Conservation (phyloP, 352 stramenopile species). For the Globisporangium carolinianum region DNA sequence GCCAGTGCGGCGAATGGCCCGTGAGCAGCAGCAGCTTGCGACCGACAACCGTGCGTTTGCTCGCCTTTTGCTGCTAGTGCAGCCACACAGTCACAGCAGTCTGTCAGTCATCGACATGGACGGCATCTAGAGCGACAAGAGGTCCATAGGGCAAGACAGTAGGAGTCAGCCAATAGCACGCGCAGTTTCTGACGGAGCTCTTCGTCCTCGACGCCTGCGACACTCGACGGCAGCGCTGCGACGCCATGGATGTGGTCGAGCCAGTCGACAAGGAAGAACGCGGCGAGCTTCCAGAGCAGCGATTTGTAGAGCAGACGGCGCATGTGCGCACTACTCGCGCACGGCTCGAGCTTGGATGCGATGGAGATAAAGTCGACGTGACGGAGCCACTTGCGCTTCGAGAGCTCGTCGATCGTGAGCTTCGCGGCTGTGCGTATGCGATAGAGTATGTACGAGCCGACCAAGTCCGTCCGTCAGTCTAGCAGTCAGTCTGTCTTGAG, state of each 20-base stretch:
- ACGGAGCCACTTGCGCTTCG: slow-evolving; percentile 47
- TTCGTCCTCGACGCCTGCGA: slow-evolving; percentile 20
- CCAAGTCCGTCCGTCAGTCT: too few relatives aligned
- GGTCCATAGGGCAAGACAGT: too few relatives aligned
- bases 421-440: slow-evolving; percentile 16
- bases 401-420: slow-evolving; percentile 28
- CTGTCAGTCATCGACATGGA: too few relatives aligned
- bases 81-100: too few relatives aligned
- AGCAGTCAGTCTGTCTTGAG: too few relatives aligned
- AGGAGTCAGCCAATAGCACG: background rate
- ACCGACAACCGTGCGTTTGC: slow-evolving; percentile 8
- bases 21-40: slow-evolving; percentile 14
- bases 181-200: slow-evolving; percentile 14
- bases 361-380: slow-evolving; percentile 49
- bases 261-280: slow-evolving; percentile 40
- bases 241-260: slow-evolving; percentile 7
- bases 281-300: slow-evolving; percentile 44
- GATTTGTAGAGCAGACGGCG: slow-evolving; percentile 23
- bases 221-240: background rate
- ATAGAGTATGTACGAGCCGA: too few relatives aligned
- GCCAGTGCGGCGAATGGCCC: slow-evolving; percentile 8
- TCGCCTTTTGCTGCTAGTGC: slow-evolving; percentile 1
- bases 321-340: slow-evolving; percentile 4
- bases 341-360: slow-evolving; percentile 22
- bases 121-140: background rate